These are phyloP conservation scores for Myxozyma kluyveri DNA, from an alignment of 805 yeast genomes.

Conservation along the genomic window DNA sequence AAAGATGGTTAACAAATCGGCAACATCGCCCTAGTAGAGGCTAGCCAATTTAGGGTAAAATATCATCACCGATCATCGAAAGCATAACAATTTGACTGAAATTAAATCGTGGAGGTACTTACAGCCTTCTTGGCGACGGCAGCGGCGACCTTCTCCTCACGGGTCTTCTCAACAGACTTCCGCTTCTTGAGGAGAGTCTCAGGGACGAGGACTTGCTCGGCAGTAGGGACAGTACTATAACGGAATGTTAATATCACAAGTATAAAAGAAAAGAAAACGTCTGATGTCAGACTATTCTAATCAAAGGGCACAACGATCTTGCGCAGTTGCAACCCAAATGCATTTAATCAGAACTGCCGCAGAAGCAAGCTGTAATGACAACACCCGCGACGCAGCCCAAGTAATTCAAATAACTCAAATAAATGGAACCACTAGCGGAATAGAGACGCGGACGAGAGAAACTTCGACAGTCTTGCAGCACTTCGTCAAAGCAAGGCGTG, in stretches of 20 bases:
- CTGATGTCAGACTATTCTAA: not conserved
- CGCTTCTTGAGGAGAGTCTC: constrained; percentile 54
- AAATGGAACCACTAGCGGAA: not conserved
- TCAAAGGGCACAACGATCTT: not conserved
- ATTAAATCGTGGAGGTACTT: constrained; percentile 16
- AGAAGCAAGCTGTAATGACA: constrained; percentile 25
- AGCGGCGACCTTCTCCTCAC: constrained; percentile 43
- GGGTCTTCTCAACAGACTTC: constrained; percentile 51
- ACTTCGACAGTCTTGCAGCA: constrained; percentile 7
- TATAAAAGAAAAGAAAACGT: constrained; percentile 2
- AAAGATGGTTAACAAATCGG: constrained; percentile 74
- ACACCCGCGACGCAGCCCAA: constrained; percentile 15
- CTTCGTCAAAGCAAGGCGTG: not conserved
- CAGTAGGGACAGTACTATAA: constrained; percentile 48
- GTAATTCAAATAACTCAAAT: not conserved
- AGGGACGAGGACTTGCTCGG: constrained; percentile 40
- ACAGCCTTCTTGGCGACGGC: constrained; percentile 36
- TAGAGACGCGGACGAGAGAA: constrained; percentile 7
- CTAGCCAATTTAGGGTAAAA: constrained; percentile 26
- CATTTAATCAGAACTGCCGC: constrained; percentile 27
- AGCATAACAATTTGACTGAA: not conserved
- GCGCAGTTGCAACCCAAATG: constrained; percentile 13
- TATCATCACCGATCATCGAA: constrained; percentile 28
- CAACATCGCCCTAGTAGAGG: constrained; percentile 52
- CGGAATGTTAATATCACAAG: constrained; percentile 4